phyloP scores from a whole-genome alignment of 768 basidiomycete species.

The Trametopsis cervina region DNA sequence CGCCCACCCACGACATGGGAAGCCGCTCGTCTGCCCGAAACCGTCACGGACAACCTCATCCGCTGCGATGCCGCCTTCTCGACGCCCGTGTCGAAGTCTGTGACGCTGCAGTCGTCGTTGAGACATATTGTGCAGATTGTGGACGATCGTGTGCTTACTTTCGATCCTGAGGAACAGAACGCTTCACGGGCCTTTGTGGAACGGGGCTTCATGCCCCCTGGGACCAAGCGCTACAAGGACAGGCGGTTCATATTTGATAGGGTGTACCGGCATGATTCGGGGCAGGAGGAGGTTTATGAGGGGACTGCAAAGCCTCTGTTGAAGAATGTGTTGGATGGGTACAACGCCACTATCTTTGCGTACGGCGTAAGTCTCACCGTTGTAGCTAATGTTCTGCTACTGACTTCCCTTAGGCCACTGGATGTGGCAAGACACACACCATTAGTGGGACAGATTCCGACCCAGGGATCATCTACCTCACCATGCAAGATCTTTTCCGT shows the following conservation, averaged over 20 bases:
- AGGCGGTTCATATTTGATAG: slow-evolving; percentile 95
- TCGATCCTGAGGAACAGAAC: slow-evolving; percentile 93
- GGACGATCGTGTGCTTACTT: slow-evolving; percentile 92
- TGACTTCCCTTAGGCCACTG: slow-evolving; percentile 73
- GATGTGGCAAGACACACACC: slow-evolving; percentile 99
- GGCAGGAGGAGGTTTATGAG: slow-evolving; percentile 84
- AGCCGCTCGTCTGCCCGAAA: slow-evolving; percentile 75
- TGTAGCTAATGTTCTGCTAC: slow-evolving; percentile 2
- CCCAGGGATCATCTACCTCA: slow-evolving; percentile 92
- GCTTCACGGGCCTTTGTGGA: slow-evolving; percentile 73
- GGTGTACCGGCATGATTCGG: slow-evolving; percentile 77
- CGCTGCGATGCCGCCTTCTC: slow-evolving; percentile 85
- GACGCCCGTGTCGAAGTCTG: slow-evolving; percentile 43
- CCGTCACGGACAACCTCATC: slow-evolving; percentile 60
- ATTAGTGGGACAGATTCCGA: slow-evolving; percentile 87
- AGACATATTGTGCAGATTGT: slow-evolving; percentile 82
- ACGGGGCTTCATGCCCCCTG: slow-evolving; percentile 77
- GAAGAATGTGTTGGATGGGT: slow-evolving; percentile 83
- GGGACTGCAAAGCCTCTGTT: slow-evolving; percentile 82
- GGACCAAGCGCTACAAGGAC: slow-evolving; percentile 93
- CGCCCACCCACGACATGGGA: slow-evolving; percentile 85
- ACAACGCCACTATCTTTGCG: slow-evolving; percentile 96
- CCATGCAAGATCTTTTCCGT: slow-evolving; percentile 95
- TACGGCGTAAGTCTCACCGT: slow-evolving; percentile 71
- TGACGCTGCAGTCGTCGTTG: slow-evolving; percentile 48